Base-by-base conservation (phyloP, 2,329 filamentous ascomycete species). In the Talaromyces sp. region DNA sequence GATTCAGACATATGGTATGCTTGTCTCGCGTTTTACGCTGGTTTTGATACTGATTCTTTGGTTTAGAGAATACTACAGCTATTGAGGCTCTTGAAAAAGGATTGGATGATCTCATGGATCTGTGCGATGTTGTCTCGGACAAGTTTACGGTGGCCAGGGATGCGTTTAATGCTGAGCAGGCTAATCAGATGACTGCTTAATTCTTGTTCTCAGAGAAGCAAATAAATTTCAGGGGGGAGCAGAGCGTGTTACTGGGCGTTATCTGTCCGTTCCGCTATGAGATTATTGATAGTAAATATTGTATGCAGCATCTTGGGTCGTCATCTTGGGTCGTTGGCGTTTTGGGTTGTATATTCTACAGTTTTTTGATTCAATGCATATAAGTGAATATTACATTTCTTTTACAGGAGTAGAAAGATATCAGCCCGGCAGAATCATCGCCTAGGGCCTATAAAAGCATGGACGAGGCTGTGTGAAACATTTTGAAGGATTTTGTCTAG, bases 91-190 rank as follows among this genome's bases (percentile, higher is more conserved):
- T 99, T 36, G 87, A 94, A 66, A 97, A 97, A 76, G 94, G 93
- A 0, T 80, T 99, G 36, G 81, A 85, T 62, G 93, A 97, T 69
- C 77, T 99, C 59, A 89, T 94, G 75, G 90, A 94, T 59, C 82
- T 97, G 43, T 97, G 93, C 72, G 93, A 97, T 73, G 89, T 95
- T 3, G 89, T 99, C 4, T 84, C 88, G n/a, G 89, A 95, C 54
- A 93, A 96, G 72, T 99, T 96, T 74, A 87, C 82, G 57, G 76
- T 77, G 11, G 84, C 89, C 61, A 80, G 86, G 60, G 81, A 89
- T 63, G 78, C 81, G 7, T 90, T 87, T 71, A 72, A 76, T 61
- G 71, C 70, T 31, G 63, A 67, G 43, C 65, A 71, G 60, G 67
- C 63, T 36, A 70, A 73, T 63, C 64, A 67, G 43, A 75, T 70